Conservation (phyloP, 139 green algal genomes). For the Pseudopediastrum boryanum region DNA sequence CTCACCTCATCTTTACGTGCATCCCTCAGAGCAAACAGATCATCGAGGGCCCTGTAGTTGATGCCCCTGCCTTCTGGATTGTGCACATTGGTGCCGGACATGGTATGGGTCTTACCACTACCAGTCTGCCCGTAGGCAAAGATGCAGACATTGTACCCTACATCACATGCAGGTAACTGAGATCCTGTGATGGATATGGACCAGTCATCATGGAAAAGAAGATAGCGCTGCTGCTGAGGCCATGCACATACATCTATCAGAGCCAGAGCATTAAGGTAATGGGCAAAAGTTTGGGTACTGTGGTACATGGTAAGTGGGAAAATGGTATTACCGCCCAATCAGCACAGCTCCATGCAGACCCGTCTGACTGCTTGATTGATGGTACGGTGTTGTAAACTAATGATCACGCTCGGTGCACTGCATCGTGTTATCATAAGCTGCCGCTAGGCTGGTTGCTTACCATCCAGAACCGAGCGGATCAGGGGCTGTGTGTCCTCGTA, state of each 20-base stretch:
- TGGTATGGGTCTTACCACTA: slow-evolving; percentile 88
- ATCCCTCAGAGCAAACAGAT: slow-evolving; percentile 82
- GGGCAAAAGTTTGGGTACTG: too few relatives aligned
- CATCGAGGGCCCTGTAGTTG: slow-evolving; percentile 90
- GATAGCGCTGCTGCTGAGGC: too few relatives aligned
- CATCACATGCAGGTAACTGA: slow-evolving; percentile 2
- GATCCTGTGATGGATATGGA: not conserved
- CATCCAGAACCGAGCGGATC: slow-evolving; percentile 88
- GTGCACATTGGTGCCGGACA: slow-evolving; percentile 68
- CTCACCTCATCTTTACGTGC: slow-evolving; percentile 68
- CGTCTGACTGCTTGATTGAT: too few relatives aligned
- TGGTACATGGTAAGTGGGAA: too few relatives aligned
- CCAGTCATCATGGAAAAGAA: too few relatives aligned
- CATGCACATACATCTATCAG: too few relatives aligned
- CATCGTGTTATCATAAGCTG: not conserved
- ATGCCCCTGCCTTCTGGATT: slow-evolving; percentile 74
- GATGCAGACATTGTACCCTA: slow-evolving; percentile 93
- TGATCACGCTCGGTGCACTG: not conserved
- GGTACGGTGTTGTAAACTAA: too few relatives aligned
- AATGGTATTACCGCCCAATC: too few relatives aligned
- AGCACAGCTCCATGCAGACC: too few relatives aligned
- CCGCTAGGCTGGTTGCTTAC: slow-evolving; percentile 42
- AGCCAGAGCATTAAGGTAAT: too few relatives aligned
- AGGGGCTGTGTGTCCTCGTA: slow-evolving; percentile 89
- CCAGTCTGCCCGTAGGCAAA: slow-evolving; percentile 88